phyloP scores from a whole-genome alignment of 148 eudicot species.

The Vaccinium macrocarpon region DNA sequence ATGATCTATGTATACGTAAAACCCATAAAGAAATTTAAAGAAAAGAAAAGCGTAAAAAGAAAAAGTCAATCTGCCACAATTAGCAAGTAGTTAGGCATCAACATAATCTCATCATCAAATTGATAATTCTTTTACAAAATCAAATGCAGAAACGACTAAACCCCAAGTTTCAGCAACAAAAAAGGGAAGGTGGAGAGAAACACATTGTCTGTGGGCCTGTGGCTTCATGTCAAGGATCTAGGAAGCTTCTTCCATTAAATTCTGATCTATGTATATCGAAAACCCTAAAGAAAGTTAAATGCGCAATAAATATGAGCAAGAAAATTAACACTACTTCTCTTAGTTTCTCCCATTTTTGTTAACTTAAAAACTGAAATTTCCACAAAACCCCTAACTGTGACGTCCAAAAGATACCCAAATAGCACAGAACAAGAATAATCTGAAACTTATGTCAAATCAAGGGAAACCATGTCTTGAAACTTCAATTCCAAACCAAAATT shows the following conservation, averaged over 20 bases:
- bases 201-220: no score
- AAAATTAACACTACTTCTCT: not conserved
- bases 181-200: not conserved
- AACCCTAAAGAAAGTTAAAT: not conserved
- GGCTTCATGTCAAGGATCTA: constrained; percentile 4
- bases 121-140: not conserved
- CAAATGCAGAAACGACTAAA: not conserved
- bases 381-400: not conserved
- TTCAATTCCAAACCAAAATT: not conserved
- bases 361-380: not conserved
- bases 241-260: not conserved
- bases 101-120: not conserved
- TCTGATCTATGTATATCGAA: not conserved
- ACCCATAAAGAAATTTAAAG: not conserved
- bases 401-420: not conserved
- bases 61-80: not conserved
- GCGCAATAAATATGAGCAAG: not conserved
- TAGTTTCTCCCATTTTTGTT: not conserved
- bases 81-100: not conserved
- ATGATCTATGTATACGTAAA: not conserved
- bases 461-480: not conserved
- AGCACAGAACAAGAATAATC: not conserved
- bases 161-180: not conserved
- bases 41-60: not conserved
- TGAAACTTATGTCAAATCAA: not conserved